These are phyloP conservation scores for Debaryomyces psychrophilus DNA, from an alignment of 1,139 yeast genomes.

Conservation along the genomic window DNA sequence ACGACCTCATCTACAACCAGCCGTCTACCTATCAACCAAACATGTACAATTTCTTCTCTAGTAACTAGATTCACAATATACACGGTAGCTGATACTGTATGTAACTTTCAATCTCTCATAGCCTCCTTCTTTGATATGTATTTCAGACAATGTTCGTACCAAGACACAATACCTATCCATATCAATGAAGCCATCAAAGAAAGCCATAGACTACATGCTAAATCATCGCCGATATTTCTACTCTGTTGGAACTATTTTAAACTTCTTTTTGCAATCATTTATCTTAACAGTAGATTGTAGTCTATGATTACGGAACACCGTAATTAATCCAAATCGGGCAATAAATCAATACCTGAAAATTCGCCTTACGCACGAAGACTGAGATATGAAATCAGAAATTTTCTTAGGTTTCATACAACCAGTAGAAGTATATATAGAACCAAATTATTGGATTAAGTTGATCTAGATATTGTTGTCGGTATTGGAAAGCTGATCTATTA, in stretches of 20 bases:
- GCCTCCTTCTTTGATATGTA: neutral
- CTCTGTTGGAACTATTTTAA: neutral
- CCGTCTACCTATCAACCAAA: constrained; percentile 53
- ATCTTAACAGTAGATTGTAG: neutral
- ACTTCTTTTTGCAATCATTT: neutral
- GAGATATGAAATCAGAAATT: neutral
- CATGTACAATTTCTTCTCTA: constrained; percentile 49
- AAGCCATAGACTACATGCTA: neutral
- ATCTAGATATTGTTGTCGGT: neutral
- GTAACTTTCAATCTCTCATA: neutral
- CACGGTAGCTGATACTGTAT: neutral
- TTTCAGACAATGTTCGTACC: neutral
- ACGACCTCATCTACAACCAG: constrained; percentile 45
- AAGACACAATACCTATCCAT: neutral
- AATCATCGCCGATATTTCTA: neutral
- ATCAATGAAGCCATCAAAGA: neutral
- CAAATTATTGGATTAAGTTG: neutral
- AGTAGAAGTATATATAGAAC: neutral
- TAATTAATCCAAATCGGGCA: constrained; percentile 10
- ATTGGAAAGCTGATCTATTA: neutral
- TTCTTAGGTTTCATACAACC: neutral
- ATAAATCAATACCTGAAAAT: constrained; percentile 9
- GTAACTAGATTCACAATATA: constrained; percentile 5
- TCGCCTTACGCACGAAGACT: constrained; percentile 6
- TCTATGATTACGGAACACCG: neutral